Conservation (phyloP, 306 rosid genomes). For the Rosa rugosa region DNA sequence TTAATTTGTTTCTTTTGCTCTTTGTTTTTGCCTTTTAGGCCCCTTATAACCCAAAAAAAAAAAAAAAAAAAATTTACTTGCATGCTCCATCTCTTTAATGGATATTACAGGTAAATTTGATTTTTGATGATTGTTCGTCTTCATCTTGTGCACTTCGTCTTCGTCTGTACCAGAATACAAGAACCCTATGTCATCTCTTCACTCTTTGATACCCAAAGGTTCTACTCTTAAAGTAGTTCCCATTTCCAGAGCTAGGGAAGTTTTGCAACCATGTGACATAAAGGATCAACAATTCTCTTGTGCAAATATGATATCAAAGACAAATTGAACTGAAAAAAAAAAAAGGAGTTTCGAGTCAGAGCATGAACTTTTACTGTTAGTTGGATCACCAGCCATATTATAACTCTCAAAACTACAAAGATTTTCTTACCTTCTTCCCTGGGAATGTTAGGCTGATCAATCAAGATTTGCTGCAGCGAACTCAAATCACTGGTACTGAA, state of each 20-base stretch:
- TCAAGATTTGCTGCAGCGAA: conserved; percentile 66
- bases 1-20: too few species aligned
- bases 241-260: conserved; percentile 13
- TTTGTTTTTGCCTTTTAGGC: too few species aligned
- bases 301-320: conserved; percentile 59
- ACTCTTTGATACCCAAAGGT: neutral
- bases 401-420: neutral
- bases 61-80: too few species aligned
- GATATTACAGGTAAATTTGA: neutral
- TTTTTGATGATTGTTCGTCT: neutral
- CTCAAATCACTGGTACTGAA: conserved; percentile 51
- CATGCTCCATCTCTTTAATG: too few species aligned
- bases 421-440: conserved; percentile 61
- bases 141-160: neutral
- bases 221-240: neutral
- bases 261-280: conserved; percentile 11
- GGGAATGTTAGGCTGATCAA: conserved; percentile 82
- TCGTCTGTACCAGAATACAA: too few species aligned
- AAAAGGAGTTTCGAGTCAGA: neutral
- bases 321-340: conserved; percentile 45
- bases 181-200: neutral
- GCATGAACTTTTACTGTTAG: neutral
- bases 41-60: too few species aligned
- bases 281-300: conserved; percentile 41
- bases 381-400: neutral